Evolutionary conservation across 805 yeast genomes (phyloP), one percentile per base, ranked within the genome.

Genomic region (Lachancea fermentati): DNA sequence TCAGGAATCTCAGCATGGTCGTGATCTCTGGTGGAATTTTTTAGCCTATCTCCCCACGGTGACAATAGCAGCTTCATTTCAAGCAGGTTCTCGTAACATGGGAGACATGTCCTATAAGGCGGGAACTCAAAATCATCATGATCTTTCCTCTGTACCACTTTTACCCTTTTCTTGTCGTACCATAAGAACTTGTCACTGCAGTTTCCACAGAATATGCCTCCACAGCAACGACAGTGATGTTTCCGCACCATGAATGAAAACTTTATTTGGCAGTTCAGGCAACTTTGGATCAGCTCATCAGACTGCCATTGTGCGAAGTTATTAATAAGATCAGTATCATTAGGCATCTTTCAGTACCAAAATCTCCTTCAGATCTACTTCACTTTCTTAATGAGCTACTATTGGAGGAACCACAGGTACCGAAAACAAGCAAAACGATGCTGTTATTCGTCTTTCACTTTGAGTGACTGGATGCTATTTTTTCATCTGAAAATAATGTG

Each of bases 161-260:
- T 50, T 6, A 62, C 57, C 39, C 48, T 55, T 5, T 37, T 39
- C 28, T 31, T 48, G 37, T 60, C 55, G 39, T 61, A 62, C 18
- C 50, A 48, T 2, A 51, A 50, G 47, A 58, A 61, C 19, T 47
- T 43, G 14, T 45, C 48, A 18, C 55, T 41, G 32, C 67, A 62
- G n/a, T 42, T 32, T 6, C 51, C 73, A 57, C 88, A 81, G 28
- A 73, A 79, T 3, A 80, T 72, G n/a, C 74, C 64, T 2, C 87
- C 87, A 60, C 87, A 81, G 45, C 71, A 70, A 32, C 87, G 66
- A 54, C 87, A 81, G 58, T 81, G 87, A 57, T 81, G 87, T 41
- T 78, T 70, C 42, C 86, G 65, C 47, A 71, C 68, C 50, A 78
- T 67, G 38, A 79, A 63, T 1, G 73, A 65, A 55, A 73, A 81